Evolutionary conservation across 179 eudicot genomes (phyloP), one percentile per base, ranked within the genome.

Genomic region (Actinidia polygama): DNA sequence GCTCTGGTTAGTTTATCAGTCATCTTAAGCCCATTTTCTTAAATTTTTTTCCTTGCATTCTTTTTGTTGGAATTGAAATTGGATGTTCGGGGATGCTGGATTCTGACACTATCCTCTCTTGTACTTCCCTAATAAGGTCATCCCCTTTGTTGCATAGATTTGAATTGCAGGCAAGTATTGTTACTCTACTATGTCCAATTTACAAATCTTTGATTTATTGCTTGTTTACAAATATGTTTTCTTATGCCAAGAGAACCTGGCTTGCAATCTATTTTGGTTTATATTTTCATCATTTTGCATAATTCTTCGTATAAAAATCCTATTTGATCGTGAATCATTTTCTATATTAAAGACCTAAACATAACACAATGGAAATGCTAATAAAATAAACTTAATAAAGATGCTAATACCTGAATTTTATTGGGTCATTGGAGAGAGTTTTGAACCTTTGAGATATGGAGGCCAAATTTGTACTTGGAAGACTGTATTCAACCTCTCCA

Each of bases 401-500:
- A n/a, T n/a, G n/a, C n/a, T n/a, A n/a, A n/a, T 86, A 88, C 90
- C 90, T 84, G 84, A 88, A 88, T 30, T 70, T 81, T 55, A 63
- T 19, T 23, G 90, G 80, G 50, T 87, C 79, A 24, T 14, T 12
- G 55, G 86, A 80, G 77, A 78, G 69, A 47, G 16, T 59, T n/a
- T 61, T 23, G 4, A 86, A 83, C 1, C 4, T 61, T 15, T 81
- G 26, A 30, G 63, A 26, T 10, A 83, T 63, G 77, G 70, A 84
- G 54, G 21, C n/a, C 30, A 83, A 59, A 55, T 77, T 86, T 24
- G 89, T 18, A 47, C 75, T 67, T 2, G 86, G 82, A 46, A 87
- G 76, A 66, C 87, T 82, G 77, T 87, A 89, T 40, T 89, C 91
- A 57, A 87, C 78, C 73, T 89, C 91, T 50, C 91, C 89, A 68